Conservation (phyloP, 1,284 basidiomycete species). For the Nidula niveotomentosa region DNA sequence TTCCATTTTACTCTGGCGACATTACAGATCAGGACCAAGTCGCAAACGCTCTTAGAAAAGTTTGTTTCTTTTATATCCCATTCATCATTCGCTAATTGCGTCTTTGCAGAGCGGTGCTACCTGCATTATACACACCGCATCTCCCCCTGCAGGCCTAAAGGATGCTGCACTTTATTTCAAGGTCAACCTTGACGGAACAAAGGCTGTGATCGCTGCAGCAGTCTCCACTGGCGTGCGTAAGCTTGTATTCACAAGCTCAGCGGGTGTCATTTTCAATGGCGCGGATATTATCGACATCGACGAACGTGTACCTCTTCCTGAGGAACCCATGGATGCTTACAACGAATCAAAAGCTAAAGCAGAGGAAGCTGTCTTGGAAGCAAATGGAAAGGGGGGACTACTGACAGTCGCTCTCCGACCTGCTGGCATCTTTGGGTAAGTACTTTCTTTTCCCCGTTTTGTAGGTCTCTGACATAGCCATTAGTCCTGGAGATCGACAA, state of each 20-base stretch:
- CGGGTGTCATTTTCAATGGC: conserved; percentile 92
- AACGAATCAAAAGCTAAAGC: conserved; percentile 96
- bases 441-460: conserved; percentile 6
- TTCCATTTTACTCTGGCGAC: conserved; percentile 85
- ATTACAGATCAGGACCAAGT: conserved; percentile 79
- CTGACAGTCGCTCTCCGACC: conserved; percentile 91
- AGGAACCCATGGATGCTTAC: conserved; percentile 85
- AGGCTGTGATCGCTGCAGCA: conserved; percentile 83
- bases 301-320: conserved; percentile 82
- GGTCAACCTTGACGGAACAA: conserved; percentile 94
- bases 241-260: conserved; percentile 95
- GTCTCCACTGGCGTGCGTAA: conserved; percentile 74
- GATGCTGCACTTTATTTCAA: conserved; percentile 82
- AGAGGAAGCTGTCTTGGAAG: conserved; percentile 81
- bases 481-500: conserved; percentile 90
- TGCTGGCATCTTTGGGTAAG: conserved; percentile 95
- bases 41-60: conserved; percentile 72
- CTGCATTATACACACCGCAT: conserved; percentile 95
- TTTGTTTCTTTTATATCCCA: conserved; percentile 30
- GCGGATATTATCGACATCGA: conserved; percentile 84
- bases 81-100: conserved; percentile 1
- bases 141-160: conserved; percentile 77
- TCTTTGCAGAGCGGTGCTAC: conserved; percentile 69
- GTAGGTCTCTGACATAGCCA: neutral
- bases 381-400: conserved; percentile 83